Conservation (phyloP, 2,329 filamentous ascomycete genomes). For the Fusarium brachygibbosum region DNA sequence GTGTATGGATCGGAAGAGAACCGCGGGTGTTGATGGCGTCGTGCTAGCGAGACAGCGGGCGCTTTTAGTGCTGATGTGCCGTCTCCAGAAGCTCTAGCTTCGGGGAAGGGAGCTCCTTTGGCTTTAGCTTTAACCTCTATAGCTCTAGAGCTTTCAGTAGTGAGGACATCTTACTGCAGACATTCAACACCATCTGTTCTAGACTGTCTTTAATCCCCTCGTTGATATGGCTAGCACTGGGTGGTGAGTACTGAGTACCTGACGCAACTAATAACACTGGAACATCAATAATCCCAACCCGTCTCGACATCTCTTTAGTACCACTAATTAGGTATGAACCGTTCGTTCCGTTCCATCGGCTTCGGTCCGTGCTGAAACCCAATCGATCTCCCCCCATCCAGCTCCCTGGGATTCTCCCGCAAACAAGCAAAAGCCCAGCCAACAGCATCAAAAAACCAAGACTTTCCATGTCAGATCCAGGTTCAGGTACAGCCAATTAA, state of each 20-base stretch:
- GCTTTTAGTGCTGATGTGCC: conserved; percentile 11
- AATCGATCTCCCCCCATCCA: not conserved
- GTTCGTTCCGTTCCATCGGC: not conserved
- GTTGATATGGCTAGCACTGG: not conserved
- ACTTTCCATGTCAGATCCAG: not conserved
- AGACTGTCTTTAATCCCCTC: not conserved
- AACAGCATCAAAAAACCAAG: not conserved
- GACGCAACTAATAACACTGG: not conserved
- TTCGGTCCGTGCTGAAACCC: conserved; percentile 9
- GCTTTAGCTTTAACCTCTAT: not conserved
- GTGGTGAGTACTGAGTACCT: not conserved
- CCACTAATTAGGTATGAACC: no score
- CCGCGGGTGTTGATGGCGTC: not conserved
- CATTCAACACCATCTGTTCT: not conserved
- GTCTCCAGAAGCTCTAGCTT: not conserved
- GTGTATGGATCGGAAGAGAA: not conserved
- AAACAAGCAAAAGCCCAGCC: not conserved
- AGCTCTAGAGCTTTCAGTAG: no score
- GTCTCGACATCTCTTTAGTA: no score
- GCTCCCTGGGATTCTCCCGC: conserved; percentile 1
- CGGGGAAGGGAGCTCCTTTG: not conserved
- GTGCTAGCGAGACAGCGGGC: not conserved
- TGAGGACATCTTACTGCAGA: no score
- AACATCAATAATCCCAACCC: conserved; percentile 23
- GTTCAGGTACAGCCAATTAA: not conserved